phyloP scores from a whole-genome alignment of 805 yeast genomes.

The Kuraishia ogatae region DNA sequence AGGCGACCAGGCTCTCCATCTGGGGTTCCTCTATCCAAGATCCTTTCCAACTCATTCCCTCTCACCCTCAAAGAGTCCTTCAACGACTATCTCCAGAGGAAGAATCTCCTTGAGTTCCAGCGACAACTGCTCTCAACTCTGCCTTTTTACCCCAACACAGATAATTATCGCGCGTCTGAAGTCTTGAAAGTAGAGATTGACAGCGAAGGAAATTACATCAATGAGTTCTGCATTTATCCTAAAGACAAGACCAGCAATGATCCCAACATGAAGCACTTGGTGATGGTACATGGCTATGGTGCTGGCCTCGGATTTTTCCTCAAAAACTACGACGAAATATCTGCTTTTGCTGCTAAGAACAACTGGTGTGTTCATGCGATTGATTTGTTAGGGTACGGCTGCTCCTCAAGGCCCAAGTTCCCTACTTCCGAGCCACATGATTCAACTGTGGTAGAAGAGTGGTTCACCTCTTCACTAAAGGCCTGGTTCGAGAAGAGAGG shows the following conservation, averaged over 20 bases:
- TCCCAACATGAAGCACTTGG: constrained; percentile 37
- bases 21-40: constrained; percentile 51
- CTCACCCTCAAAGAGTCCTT: constrained; percentile 41
- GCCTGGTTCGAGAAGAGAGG: constrained; percentile 51
- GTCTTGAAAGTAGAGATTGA: constrained; percentile 50
- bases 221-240: constrained; percentile 64
- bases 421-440: constrained; percentile 26
- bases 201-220: constrained; percentile 44
- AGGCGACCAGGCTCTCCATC: constrained; percentile 56
- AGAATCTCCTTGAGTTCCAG: constrained; percentile 23
- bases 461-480: constrained; percentile 58
- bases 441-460: constrained; percentile 45
- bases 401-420: constrained; percentile 74
- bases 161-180: constrained; percentile 35
- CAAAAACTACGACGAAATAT: constrained; percentile 47
- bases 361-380: constrained; percentile 77
- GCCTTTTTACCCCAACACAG: constrained; percentile 50
- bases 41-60: constrained; percentile 52
- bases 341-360: constrained; percentile 17
- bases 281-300: constrained; percentile 87
- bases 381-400: constrained; percentile 87
- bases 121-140: constrained; percentile 42
- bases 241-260: constrained; percentile 4
- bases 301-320: constrained; percentile 82
- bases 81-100: constrained; percentile 33